phyloP scores from a whole-genome alignment of 495 filamentous ascomycete genomes.

The Podospora australis region DNA sequence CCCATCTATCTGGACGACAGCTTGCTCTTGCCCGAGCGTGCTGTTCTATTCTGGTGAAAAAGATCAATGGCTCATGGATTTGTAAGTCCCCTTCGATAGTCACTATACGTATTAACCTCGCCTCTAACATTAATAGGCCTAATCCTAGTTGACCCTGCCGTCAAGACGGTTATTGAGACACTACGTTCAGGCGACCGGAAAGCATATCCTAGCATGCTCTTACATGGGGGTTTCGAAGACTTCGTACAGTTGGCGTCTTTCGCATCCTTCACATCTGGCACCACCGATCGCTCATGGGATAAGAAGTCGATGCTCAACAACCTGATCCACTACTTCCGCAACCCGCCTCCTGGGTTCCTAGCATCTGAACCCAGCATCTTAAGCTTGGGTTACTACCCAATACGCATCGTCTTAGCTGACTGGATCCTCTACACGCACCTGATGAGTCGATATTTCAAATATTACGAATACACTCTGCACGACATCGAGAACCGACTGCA shows the following conservation, averaged over 20 bases:
- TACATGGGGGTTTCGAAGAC: conserved; percentile 10
- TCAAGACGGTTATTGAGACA: conserved; percentile 7
- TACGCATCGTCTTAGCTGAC: conserved; percentile 10
- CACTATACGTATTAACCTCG: not conserved
- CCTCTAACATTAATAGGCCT: conserved; percentile 7
- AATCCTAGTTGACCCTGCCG: conserved; percentile 3
- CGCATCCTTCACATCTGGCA: conserved; percentile 4
- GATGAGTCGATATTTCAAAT: conserved; percentile 10
- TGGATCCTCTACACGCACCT: conserved; percentile 9
- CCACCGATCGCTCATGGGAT: not conserved
- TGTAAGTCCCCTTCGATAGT: conserved; percentile 3
- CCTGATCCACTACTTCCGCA: conserved; percentile 8
- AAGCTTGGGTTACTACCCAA: conserved; percentile 9
- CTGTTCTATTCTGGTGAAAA: conserved; percentile 6
- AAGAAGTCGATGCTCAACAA: conserved; percentile 6
- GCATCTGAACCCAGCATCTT: conserved; percentile 6
- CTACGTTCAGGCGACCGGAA: not conserved
- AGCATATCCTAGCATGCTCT: conserved; percentile 6
- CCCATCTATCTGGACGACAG: conserved; percentile 4
- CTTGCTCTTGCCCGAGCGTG: conserved; percentile 9
- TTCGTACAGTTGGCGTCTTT: conserved; percentile 2
- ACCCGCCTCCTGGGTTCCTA: conserved; percentile 6
- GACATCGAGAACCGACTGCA: conserved; percentile 6
- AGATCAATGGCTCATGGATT: conserved; percentile 7
- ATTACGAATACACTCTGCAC: conserved; percentile 9